Base-by-base conservation (phyloP, 371 early-diverging fungal genomes). In the Basidiobolus meristosporus region DNA sequence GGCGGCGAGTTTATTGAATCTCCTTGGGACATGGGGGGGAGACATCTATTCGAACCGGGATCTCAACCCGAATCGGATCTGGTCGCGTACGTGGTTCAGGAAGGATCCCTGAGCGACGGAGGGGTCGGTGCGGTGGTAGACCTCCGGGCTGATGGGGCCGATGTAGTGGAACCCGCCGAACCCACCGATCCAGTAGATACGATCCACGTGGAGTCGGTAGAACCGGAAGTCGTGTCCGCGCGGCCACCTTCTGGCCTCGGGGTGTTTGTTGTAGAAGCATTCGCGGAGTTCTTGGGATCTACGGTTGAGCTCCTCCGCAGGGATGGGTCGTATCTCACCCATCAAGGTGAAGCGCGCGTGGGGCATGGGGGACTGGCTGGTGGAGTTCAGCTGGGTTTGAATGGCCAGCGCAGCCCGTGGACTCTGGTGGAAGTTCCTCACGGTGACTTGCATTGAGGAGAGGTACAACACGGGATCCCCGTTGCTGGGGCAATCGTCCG, bases 141-240 rank as follows among this genome's bases (percentile, higher is more conserved):
- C 10, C 0, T 46, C 31, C 7, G 45, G 17, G 3, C 54, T 52
- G 21, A 63, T 43, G 51, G 53, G 58, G 3, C 64, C 64, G 38
- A 63, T 58, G 36, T 58, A 60, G 31, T 63, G 59, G 2, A 54
- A 35, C 7, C 59, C 56, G n/a, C 60, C 61, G 44, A 56, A 63
- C 1, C 64, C 64, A 36, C 59, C 56, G 6, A 63, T 52, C 39
- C 55, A 59, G 40, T 63, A 63, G 14, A 59, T 41, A 2, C 44
- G 39, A 19, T 52, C 32, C 2, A 63, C 64, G 14, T 48, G 41
- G 10, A 63, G 42, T 19, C 40, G 43, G 30, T 60, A 63, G 36
- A 57, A 57, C 7, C 42, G 19, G 14, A 63, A 63, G 31, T 63
- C 64, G 39, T 58, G 51, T 17, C 58, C 54, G 38, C 10, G 15